Evolutionary conservation across 495 filamentous ascomycete species (phyloP).

Genomic region (Aspergillus haitiensis): DNA sequence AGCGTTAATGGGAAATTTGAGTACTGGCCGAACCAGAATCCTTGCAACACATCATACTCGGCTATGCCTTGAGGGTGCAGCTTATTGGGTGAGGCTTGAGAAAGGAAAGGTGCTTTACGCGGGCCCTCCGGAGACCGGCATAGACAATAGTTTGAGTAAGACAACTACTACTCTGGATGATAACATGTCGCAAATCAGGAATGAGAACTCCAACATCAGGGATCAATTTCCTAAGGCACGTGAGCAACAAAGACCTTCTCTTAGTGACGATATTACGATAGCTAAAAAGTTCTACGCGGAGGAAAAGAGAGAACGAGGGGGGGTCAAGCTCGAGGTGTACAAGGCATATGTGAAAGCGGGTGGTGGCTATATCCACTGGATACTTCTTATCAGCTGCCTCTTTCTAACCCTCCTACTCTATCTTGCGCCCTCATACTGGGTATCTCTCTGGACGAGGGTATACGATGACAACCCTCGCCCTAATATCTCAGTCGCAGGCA

Average conservation of each 20-base stretch:
- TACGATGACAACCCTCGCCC: slow-evolving; percentile 6
- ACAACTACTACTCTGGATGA: background rate
- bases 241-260: background rate
- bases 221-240: too few relatives aligned
- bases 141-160: slow-evolving; percentile 27
- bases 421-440: slow-evolving; percentile 54
- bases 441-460: slow-evolving; percentile 63
- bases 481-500: background rate
- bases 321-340: slow-evolving; percentile 64
- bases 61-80: slow-evolving; percentile 65
- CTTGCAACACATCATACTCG: slow-evolving; percentile 82
- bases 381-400: slow-evolving; percentile 50
- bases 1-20: slow-evolving; percentile 68
- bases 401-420: slow-evolving; percentile 38
- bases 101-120: slow-evolving; percentile 53
- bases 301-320: slow-evolving; percentile 65
- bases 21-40: slow-evolving; percentile 69
- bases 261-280: slow-evolving; percentile 38
- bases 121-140: slow-evolving; percentile 30
- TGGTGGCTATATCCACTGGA: slow-evolving; percentile 66
- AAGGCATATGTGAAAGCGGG: slow-evolving; percentile 61
- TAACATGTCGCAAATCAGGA: too few relatives aligned
- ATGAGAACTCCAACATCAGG: too few relatives aligned
- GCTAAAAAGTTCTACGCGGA: slow-evolving; percentile 74
- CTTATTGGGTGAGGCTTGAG: slow-evolving; percentile 67